Evolutionary conservation across 192 early-diverging fungal genomes (phyloP), one percentile per base, ranked within the genome.

Genomic region (Haplosporangium gracile): DNA sequence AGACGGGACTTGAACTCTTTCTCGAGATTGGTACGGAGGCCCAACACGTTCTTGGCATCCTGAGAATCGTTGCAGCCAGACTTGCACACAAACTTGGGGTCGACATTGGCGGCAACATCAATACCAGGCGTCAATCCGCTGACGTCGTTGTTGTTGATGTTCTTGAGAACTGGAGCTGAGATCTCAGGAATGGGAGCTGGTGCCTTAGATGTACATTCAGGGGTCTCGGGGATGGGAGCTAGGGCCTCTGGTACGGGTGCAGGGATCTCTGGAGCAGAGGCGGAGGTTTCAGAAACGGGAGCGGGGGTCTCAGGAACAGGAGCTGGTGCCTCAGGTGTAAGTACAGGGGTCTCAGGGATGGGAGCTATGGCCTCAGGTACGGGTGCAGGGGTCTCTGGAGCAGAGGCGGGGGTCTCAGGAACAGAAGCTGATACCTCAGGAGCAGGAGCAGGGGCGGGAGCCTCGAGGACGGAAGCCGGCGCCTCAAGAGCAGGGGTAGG

Each of bases 31-130:
- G 40, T 63, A 29, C 78, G 83, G 9, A 80, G 74, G 32, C 6
- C 51, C 47, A 85, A 55, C 11, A 85, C 78, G 7, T 32, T 72
- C 29, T 69, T 72, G 75, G 78, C 79, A 68, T 81, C 79, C 18
- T 81, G 22, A 4, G 42, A 34, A 53, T 81, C 72, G 55, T 86
- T 77, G 84, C 84, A 86, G 22, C 84, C 84, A 70, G 75, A 69
- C 76, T 70, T 86, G 79, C 79, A 86, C 47, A 86, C 79, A 71
- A 63, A 86, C 49, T 77, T 81, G 51, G 72, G 47, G 24, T 75
- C 82, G 4, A 79, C 40, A 34, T 24, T 69, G 15, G 63, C 39
- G 24, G 82, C 51, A 26, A 75, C 47, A 51, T 77, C 42, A 71
- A 77, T 77, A 15, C 57, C 75, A 13, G 2, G 57, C 70, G 72